Evolutionary conservation across 1,139 yeast genomes (phyloP).

Genomic region (Geotrichum siamense): DNA sequence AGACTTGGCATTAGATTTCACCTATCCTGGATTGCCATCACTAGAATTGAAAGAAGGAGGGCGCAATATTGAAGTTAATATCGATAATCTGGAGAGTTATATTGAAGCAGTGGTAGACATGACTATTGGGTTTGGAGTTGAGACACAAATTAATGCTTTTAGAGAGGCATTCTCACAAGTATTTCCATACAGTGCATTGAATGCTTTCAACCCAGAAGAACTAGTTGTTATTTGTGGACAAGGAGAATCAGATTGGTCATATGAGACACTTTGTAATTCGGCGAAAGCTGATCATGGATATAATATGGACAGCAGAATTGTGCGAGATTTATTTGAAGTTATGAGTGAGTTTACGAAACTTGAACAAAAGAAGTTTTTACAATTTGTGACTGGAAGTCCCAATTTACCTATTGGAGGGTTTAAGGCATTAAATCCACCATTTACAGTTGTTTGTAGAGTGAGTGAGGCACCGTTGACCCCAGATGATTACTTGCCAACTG

Average conservation of each 20-base stretch:
- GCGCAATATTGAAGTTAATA: slow-evolving; percentile 42
- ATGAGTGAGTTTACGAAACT: slow-evolving; percentile 46
- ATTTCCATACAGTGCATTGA: slow-evolving; percentile 68
- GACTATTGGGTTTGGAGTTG: slow-evolving; percentile 58
- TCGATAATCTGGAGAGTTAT: slow-evolving; percentile 52
- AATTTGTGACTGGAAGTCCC: slow-evolving; percentile 90
- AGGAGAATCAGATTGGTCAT: slow-evolving; percentile 83
- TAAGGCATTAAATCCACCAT: slow-evolving; percentile 68
- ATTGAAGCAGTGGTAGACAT: slow-evolving; percentile 53
- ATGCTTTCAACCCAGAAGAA: slow-evolving; percentile 68
- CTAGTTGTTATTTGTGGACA: slow-evolving; percentile 63
- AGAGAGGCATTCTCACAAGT: slow-evolving; percentile 77
- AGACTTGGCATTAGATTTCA: slow-evolving; percentile 56
- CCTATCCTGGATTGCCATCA: slow-evolving; percentile 69
- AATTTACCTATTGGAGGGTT: slow-evolving; percentile 93
- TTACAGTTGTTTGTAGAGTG: slow-evolving; percentile 76
- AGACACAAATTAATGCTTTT: slow-evolving; percentile 59
- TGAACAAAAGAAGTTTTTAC: slow-evolving; percentile 69
- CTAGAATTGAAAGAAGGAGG: slow-evolving; percentile 57
- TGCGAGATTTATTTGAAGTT: slow-evolving; percentile 53
- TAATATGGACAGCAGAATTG: slow-evolving; percentile 57
- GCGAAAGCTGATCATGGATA: slow-evolving; percentile 91
- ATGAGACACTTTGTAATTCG: slow-evolving; percentile 45
- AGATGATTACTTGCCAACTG: slow-evolving; percentile 92
- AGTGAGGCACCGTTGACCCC: slow-evolving; percentile 55